A percentile compares a stretch with the other conserved stretches of the same genome.
These are phyloP conservation scores for Pythium insidiosum DNA, from an alignment of 352 stramenopile species.

Conservation along the genomic window DNA sequence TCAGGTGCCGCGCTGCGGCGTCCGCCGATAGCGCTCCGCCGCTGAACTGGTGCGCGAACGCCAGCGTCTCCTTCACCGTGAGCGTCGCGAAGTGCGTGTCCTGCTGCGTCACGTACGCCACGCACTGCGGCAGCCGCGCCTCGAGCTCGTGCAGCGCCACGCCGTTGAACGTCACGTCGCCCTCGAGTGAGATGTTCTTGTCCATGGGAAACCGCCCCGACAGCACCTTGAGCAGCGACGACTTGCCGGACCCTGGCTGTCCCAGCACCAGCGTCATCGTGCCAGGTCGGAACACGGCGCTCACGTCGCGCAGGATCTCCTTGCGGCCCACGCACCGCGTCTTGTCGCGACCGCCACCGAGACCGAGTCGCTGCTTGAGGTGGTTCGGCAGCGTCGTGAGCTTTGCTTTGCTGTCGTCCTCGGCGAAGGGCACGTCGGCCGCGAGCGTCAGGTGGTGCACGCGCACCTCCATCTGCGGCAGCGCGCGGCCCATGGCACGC, in stretches of 20 bases:
- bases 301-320: slow-evolving; percentile 23
- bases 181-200: slow-evolving; percentile 21
- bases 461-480: slow-evolving; percentile 20
- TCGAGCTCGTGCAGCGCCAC: not conserved
- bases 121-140: slow-evolving; percentile 14
- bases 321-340: slow-evolving; percentile 20
- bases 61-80: slow-evolving; percentile 25
- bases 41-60: slow-evolving; percentile 17
- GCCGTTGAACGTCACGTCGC: slow-evolving; percentile 23
- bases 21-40: slow-evolving; percentile 12
- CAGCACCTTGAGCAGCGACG: slow-evolving; percentile 22
- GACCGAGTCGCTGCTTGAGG: slow-evolving; percentile 11
- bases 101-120: slow-evolving; percentile 17
- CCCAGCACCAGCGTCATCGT: slow-evolving; percentile 22
- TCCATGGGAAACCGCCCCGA: slow-evolving; percentile 20
- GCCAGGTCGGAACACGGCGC: slow-evolving; percentile 17
- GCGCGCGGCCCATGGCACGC: slow-evolving; percentile 3
- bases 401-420: slow-evolving; percentile 6
- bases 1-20: slow-evolving; percentile 24
- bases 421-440: slow-evolving; percentile 7
- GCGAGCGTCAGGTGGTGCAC: slow-evolving; percentile 11
- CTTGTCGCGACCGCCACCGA: slow-evolving; percentile 11
- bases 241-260: slow-evolving; percentile 23
- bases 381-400: slow-evolving; percentile 15
- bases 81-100: slow-evolving; percentile 23